Base-by-base conservation (phyloP, 2,329 filamentous ascomycete genomes). In the Diplodia mutila region DNA sequence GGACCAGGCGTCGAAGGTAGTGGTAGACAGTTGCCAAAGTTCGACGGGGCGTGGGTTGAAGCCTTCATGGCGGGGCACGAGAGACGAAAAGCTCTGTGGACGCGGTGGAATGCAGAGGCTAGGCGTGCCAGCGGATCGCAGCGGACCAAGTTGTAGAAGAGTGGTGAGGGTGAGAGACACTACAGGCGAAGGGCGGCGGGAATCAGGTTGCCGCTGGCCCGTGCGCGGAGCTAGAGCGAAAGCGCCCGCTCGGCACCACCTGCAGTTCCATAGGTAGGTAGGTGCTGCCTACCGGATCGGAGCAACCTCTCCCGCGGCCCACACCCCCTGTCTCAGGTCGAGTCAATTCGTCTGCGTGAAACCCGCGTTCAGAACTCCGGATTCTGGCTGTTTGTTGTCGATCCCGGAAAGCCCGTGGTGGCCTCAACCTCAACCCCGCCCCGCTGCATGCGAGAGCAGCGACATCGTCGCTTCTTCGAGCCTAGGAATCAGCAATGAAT, bases 1-100 rank as follows among this genome's bases (percentile, higher is more conserved):
- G 85, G 85, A 0, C 79, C 80, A 0, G 54, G 42, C 16, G 75
- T 76, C 32, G 70, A 78, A 1, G 83, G 80, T 0, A 75, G 79
- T 21, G 85, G 85, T 1, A 79, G 85, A 68, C 83, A 61, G 29
- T 53, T 77, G 29, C 74, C 84, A 1, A 75, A 70, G 65, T 87
- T 83, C 51, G 76, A 80, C 42, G 74, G 76, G 55, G 78, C 75
- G 68, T 87, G 85, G 85, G 77, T 80, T 48, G 77, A 81, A 23
- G 75, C 74, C 0, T 89, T 89, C 67, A 80, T 86, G 72, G 80
- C 80, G 2, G 87, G 85, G 0, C 85, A 87, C 72, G 82, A 87
- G 72, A 76, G 79, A 69, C 80, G 87, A 59, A 88, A 86, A 75
- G 77, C 78, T 8, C 87, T 88, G 85, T 89, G 87, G 87, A 78